Evolutionary conservation across 768 basidiomycete species (phyloP).

Genomic region (Lactarius sanguifluus): DNA sequence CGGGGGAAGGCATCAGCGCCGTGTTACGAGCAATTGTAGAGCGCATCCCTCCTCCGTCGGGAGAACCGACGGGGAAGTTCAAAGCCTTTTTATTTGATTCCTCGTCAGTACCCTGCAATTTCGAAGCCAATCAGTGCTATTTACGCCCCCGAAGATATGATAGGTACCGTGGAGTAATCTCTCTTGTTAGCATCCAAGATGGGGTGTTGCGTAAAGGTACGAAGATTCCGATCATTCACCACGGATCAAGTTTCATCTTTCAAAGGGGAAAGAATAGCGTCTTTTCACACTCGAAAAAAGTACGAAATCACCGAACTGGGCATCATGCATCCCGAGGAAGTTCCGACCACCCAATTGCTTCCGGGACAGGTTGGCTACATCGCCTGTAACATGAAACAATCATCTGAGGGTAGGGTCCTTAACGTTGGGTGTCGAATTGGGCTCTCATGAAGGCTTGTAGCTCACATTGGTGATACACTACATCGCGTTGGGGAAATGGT

Average conservation of each 20-base stretch:
- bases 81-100: slow-evolving; percentile 94
- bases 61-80: slow-evolving; percentile 51
- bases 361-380: slow-evolving; percentile 87
- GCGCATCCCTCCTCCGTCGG: slow-evolving; percentile 79
- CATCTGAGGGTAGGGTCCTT: slow-evolving; percentile 69
- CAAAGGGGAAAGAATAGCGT: slow-evolving; percentile 86
- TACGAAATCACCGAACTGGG: slow-evolving; percentile 91
- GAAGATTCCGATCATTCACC: slow-evolving; percentile 13
- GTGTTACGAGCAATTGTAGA: slow-evolving; percentile 81
- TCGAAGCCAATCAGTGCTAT: slow-evolving; percentile 14
- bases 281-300: slow-evolving; percentile 78
- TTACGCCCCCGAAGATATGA: slow-evolving; percentile 66
- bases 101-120: slow-evolving; percentile 52
- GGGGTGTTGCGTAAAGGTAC: slow-evolving; percentile 82
- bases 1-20: slow-evolving; percentile 75
- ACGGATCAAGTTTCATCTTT: slow-evolving; percentile 2
- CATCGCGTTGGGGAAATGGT: slow-evolving; percentile 71
- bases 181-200: slow-evolving; percentile 76
- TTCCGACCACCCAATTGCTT: slow-evolving; percentile 62
- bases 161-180: slow-evolving; percentile 93
- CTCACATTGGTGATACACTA: slow-evolving; percentile 93
- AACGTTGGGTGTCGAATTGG: neutral
- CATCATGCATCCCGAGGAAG: slow-evolving; percentile 86
- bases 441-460: slow-evolving; percentile 41
- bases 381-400: slow-evolving; percentile 98